Base-by-base conservation (phyloP, 306 rosid species). In the Ceratonia siliqua region DNA sequence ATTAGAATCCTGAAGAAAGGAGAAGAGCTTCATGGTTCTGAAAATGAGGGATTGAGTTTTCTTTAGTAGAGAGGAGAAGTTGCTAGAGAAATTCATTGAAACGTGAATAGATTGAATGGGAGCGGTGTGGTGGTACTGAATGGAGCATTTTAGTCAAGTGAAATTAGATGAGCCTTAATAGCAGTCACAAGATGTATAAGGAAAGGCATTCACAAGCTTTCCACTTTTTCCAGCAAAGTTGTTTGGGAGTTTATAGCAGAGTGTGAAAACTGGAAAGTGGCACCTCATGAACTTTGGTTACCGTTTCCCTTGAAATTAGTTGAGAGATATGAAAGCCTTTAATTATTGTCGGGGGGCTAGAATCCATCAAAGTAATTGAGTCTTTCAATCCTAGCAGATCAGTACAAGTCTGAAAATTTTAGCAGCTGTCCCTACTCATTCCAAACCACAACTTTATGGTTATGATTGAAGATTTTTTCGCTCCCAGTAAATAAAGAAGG, bases 101-200 rank as follows among this genome's bases (percentile, higher is more conserved):
- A 83, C 89, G 92, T 88, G 96, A 88, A 82, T 13, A 54, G 82
- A 79, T 69, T 90, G 85, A 88, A 85, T 85, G 79, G 62, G 86
- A 82, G 96, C 91, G 96, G 91, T 81, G 90, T 62, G 39, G 5
- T 54, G 79, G 48, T 36, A 59, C 64, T 72, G 43, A 18, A 66
- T 77, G 81, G 33, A 48, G 72, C 75, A 79, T 72, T 61, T 72
- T 67, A 24, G 80, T 62, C 35, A 78, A 62, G 84, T 54, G 33
- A 36, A 71, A 74, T 77, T 81, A 81, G 83, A 74, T 85, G 85
- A 68, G 74, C n/a, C 70, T 83, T 86, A 81, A 81, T 81, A 61
- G 73, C 80, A 38, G 13, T 86, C 87, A 86, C 90, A 74, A 81
- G 85, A 77, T 73, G 41, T 72, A 36, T 55, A 10, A 41, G 68